Evolutionary conservation across 202 grass and related monocot species (phyloP).

Genomic region (Elaeis oleifera): DNA sequence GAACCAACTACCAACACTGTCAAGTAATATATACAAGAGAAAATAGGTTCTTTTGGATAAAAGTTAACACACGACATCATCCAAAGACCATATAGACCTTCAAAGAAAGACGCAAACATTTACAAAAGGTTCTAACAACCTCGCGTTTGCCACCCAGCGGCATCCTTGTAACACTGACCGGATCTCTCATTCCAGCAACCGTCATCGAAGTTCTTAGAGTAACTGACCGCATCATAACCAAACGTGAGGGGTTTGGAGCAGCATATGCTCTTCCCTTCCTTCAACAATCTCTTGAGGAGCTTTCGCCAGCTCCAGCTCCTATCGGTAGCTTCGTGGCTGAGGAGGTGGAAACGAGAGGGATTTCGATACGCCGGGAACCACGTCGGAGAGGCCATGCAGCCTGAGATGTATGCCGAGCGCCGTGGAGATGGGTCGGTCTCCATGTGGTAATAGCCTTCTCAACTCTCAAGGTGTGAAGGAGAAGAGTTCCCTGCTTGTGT

Average conservation of each 20-base stretch:
- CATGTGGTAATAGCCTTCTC: neutral
- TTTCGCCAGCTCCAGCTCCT: conserved; percentile 39
- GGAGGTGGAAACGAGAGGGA: conserved; percentile 37
- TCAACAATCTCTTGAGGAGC: conserved; percentile 53
- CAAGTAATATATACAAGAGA: too few species aligned
- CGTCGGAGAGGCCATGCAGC: conserved; percentile 33
- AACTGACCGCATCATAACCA: conserved; percentile 75
- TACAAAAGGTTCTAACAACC: too few species aligned
- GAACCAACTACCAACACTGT: too few species aligned
- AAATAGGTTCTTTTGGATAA: too few species aligned
- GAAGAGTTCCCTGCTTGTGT: too few species aligned
- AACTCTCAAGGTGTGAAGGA: too few species aligned
- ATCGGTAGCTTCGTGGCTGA: conserved; percentile 28
- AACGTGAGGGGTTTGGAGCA: conserved; percentile 51
- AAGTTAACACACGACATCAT: too few species aligned
- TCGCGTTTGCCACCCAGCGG: too few species aligned
- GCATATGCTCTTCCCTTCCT: conserved; percentile 61
- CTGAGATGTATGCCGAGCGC: neutral
- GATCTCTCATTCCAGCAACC: conserved; percentile 4
- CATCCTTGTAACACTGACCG: too few species aligned
- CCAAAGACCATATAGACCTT: too few species aligned
- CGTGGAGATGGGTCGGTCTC: neutral
- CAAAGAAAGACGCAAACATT: too few species aligned
- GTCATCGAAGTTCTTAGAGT: conserved; percentile 93
- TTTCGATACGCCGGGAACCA: conserved; percentile 24